Evolutionary conservation across 257 asterid genomes (phyloP).

Genomic region (Solanum pimpinellifolium): DNA sequence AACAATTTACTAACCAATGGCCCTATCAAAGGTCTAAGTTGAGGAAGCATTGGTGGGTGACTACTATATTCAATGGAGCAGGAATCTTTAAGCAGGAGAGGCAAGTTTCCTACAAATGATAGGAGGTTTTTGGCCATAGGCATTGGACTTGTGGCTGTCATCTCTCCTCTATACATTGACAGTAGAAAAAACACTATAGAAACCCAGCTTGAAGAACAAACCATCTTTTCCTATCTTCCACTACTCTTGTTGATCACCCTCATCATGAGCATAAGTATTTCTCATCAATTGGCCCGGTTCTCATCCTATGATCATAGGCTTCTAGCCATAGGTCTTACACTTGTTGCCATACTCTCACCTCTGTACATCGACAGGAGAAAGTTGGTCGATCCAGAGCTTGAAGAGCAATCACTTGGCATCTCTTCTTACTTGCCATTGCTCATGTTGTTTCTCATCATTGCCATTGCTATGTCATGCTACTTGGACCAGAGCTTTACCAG

Average conservation of each 20-base stretch:
- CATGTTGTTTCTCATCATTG: conserved; percentile 18
- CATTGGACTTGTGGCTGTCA: conserved; percentile 28
- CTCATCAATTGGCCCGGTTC: conserved; percentile 6
- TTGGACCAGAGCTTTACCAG: conserved; percentile 14
- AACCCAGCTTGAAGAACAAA: conserved; percentile 30
- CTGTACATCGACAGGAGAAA: conserved; percentile 21
- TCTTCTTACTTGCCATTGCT: conserved; percentile 23
- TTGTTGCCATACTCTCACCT: conserved; percentile 31
- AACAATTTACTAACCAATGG: not conserved
- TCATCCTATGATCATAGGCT: conserved; percentile 25
- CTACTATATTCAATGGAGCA: conserved; percentile 16
- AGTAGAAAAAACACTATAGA: conserved; percentile 14
- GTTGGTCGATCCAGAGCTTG: conserved; percentile 14
- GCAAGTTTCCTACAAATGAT: conserved; percentile 19
- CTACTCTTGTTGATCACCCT: conserved; percentile 21
- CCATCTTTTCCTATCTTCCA: conserved; percentile 24
- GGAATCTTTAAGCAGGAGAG: conserved; percentile 16
- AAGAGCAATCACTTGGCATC: conserved; percentile 9
- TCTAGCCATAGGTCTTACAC: conserved; percentile 22
- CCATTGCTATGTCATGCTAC: conserved; percentile 19
- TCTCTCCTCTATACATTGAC: conserved; percentile 48
- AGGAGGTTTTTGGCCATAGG: conserved; percentile 35
- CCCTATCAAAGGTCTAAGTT: not conserved
- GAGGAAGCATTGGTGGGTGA: not conserved
- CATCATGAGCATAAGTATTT: conserved; percentile 23